Conservation (phyloP, 2,329 filamentous ascomycete genomes). For the Penicillium sp. region DNA sequence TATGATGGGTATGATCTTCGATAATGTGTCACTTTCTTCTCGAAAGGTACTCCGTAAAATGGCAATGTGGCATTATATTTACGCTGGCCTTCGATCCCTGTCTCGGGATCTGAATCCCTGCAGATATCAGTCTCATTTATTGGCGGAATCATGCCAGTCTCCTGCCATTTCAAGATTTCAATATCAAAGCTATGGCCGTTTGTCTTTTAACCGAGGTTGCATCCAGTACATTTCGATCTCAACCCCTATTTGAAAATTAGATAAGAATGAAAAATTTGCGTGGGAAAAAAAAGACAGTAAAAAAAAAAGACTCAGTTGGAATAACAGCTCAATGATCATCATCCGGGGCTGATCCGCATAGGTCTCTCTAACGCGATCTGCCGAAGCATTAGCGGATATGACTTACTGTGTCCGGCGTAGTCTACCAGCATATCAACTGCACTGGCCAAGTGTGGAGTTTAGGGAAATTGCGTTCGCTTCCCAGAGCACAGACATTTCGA, state of each 20-base stretch:
- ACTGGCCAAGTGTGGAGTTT: constrained; percentile 18
- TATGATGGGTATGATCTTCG: not conserved
- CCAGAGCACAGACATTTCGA: constrained; percentile 17
- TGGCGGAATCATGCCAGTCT: not conserved
- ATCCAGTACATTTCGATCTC: not conserved
- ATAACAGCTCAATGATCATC: constrained; percentile 9
- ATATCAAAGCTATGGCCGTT: not conserved
- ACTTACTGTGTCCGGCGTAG: constrained; percentile 26
- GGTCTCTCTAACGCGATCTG: constrained; percentile 18
- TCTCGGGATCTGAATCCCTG: constrained; percentile 18
- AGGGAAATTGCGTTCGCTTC: constrained; percentile 9
- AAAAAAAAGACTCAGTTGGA: not conserved
- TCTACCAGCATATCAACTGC: constrained; percentile 8
- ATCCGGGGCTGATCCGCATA: constrained; percentile 9
- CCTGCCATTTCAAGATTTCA: not conserved
- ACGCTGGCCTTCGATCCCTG: not conserved
- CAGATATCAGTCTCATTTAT: not conserved
- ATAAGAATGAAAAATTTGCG: not conserved
- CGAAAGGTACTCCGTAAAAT: not conserved
- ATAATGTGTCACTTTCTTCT: not conserved
- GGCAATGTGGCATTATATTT: not conserved
- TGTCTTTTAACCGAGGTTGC: not conserved
- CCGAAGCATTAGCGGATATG: constrained; percentile 21
- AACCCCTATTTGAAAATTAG: not conserved
- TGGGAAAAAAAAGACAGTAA: not conserved